Conservation (phyloP, 305 asterid genomes). For the Fraxinus nigra region DNA sequence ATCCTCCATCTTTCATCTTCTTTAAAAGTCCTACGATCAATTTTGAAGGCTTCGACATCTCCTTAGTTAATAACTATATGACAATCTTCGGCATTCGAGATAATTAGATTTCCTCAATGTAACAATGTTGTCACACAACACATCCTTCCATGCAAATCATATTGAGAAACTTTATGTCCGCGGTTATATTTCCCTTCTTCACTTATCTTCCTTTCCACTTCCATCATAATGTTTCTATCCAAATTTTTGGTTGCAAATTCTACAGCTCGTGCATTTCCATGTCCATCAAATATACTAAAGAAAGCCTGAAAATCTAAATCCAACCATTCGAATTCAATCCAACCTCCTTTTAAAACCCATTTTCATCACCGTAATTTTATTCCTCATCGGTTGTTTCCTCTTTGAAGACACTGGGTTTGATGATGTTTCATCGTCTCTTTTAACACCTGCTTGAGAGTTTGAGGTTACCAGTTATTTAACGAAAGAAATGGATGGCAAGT, state of each 20-base stretch:
- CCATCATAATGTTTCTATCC: constrained; percentile 39
- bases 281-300: constrained; percentile 71
- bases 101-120: constrained; percentile 50
- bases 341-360: constrained; percentile 24
- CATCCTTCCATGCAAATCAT: constrained; percentile 52
- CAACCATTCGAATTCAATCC: not conserved
- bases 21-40: constrained; percentile 61
- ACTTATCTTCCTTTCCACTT: constrained; percentile 39
- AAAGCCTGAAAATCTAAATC: constrained; percentile 52
- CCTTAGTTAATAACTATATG: constrained; percentile 73
- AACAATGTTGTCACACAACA: constrained; percentile 64
- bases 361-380: constrained; percentile 43
- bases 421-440: too few relatives aligned
- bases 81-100: constrained; percentile 73
- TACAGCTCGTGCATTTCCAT: constrained; percentile 64
- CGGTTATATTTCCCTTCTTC: constrained; percentile 53
- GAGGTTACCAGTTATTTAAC: too few relatives aligned
- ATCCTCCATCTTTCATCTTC: constrained; percentile 59
- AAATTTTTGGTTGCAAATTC: constrained; percentile 55
- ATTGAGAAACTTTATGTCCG: constrained; percentile 56
- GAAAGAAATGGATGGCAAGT: too few relatives aligned
- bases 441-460: too few relatives aligned
- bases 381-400: constrained; percentile 67
- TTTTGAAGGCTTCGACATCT: constrained; percentile 60
- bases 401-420: constrained; percentile 28